Evolutionary conservation across 164 flowering plant species (phyloP).

Genomic region (Piper betle): DNA sequence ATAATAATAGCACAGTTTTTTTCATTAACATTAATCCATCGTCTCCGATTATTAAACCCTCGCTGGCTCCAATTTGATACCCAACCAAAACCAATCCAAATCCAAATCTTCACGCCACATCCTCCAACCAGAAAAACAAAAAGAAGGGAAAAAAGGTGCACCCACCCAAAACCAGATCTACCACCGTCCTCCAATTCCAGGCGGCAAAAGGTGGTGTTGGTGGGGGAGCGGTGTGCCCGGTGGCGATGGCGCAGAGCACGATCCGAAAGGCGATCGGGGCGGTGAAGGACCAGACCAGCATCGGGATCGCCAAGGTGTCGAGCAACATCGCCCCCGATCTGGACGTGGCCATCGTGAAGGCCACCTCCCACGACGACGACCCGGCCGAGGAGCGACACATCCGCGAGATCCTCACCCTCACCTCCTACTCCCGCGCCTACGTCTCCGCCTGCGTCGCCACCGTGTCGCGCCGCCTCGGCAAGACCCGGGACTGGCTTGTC

Average conservation of each 20-base stretch:
- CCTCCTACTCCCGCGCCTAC: constrained; percentile 36
- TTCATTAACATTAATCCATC: too few relatives aligned
- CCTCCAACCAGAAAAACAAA: too few relatives aligned
- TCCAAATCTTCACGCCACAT: too few relatives aligned
- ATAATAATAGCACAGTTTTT: too few relatives aligned
- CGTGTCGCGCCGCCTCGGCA: constrained; percentile 41
- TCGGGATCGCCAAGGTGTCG: constrained; percentile 65
- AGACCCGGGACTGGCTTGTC: constrained; percentile 71
- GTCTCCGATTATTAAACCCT: too few relatives aligned
- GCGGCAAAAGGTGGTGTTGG: background rate
- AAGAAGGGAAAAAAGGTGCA: constrained; percentile 3
- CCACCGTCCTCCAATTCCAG: background rate
- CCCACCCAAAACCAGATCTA: background rate
- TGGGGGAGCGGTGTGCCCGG: background rate
- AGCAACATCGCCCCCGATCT: constrained; percentile 60
- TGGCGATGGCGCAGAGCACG: constrained; percentile 47
- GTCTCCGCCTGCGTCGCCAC: constrained; percentile 37
- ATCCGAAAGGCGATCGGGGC: constrained; percentile 72
- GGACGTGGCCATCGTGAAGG: constrained; percentile 69
- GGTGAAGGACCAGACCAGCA: constrained; percentile 79
- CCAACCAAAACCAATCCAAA: too few relatives aligned
- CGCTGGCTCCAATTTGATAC: too few relatives aligned
- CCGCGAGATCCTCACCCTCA: constrained; percentile 38
- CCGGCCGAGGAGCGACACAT: constrained; percentile 52
- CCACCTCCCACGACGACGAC: constrained; percentile 63